Conservation (phyloP, 2,329 filamentous ascomycete species). For the Stylonectria norvegica region DNA sequence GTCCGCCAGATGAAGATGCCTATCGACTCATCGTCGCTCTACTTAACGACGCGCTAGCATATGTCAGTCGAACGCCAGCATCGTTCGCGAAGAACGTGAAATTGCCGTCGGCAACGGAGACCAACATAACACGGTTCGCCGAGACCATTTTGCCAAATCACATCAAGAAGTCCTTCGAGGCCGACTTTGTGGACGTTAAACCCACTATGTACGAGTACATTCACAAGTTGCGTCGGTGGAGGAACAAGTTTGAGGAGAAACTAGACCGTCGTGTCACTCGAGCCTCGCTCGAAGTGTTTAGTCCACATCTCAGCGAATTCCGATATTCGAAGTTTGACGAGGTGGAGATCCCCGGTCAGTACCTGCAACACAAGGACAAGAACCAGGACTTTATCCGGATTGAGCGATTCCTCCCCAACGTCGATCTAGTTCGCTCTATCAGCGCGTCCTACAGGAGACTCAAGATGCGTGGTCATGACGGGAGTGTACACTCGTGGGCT, state of each 20-base stretch:
- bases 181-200: slow-evolving; percentile 93
- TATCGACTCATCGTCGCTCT: slow-evolving; percentile 96
- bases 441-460: slow-evolving; percentile 88
- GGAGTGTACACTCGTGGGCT: slow-evolving; percentile 93
- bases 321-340: slow-evolving; percentile 98
- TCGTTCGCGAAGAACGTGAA: slow-evolving; percentile 91
- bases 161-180: slow-evolving; percentile 93
- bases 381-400: slow-evolving; percentile 98
- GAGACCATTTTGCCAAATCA: slow-evolving; percentile 93
- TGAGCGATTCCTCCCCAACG: slow-evolving; percentile 91
- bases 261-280: slow-evolving; percentile 76
- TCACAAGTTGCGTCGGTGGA: slow-evolving; percentile 90
- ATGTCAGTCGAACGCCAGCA: slow-evolving; percentile 81
- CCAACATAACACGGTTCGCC: slow-evolving; percentile 93
- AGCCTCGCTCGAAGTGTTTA: slow-evolving; percentile 78
- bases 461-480: slow-evolving; percentile 95
- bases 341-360: slow-evolving; percentile 95
- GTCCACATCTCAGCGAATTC: slow-evolving; percentile 92
- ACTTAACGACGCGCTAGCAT: slow-evolving; percentile 90
- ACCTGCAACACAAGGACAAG: slow-evolving; percentile 96
- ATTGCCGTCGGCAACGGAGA: slow-evolving; percentile 83
- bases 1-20: slow-evolving; percentile 94
- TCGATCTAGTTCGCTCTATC: slow-evolving; percentile 87
- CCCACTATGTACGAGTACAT: slow-evolving; percentile 99
- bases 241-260: slow-evolving; percentile 97